These are phyloP conservation scores for Geosmithia morbida DNA, from an alignment of 2,329 filamentous ascomycete species.

Conservation along the genomic window DNA sequence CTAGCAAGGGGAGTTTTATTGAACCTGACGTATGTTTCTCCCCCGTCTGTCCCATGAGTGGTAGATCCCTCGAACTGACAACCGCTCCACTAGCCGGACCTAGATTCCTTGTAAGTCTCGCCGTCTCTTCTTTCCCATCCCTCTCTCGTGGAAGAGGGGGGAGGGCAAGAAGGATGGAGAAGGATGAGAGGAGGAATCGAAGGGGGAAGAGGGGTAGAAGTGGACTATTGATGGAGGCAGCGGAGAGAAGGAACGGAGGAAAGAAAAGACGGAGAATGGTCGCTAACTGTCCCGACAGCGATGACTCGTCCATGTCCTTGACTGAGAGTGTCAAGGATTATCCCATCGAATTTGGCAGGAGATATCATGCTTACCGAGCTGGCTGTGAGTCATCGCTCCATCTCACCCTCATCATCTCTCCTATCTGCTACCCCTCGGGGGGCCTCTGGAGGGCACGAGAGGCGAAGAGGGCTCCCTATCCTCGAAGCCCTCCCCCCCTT, in stretches of 20 bases:
- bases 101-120: neutral
- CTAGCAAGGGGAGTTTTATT: conserved; percentile 13
- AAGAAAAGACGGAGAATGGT: too few relatives aligned
- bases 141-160: neutral
- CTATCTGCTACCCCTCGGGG: neutral
- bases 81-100: neutral
- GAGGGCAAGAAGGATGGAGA: neutral
- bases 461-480: neutral
- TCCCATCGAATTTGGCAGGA: conserved; percentile 27
- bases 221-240: too few relatives aligned
- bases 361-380: conserved; percentile 30
- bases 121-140: too few relatives aligned
- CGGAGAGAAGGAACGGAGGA: too few relatives aligned
- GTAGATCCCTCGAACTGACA: neutral
- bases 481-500: too few relatives aligned
- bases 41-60: neutral
- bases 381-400: conserved; percentile 21
- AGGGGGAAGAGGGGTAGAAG: too few relatives aligned
- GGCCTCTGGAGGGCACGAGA: neutral
- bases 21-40: conserved; percentile 15
- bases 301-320: conserved; percentile 18
- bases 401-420: neutral
- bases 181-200: too few relatives aligned
- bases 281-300: conserved; percentile 3
- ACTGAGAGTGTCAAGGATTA: conserved; percentile 26